Percentiles rank a stretch among this genome's conserved stretches.
Conservation (phyloP, 805 yeast genomes). For the Saturnispora saitoi region DNA sequence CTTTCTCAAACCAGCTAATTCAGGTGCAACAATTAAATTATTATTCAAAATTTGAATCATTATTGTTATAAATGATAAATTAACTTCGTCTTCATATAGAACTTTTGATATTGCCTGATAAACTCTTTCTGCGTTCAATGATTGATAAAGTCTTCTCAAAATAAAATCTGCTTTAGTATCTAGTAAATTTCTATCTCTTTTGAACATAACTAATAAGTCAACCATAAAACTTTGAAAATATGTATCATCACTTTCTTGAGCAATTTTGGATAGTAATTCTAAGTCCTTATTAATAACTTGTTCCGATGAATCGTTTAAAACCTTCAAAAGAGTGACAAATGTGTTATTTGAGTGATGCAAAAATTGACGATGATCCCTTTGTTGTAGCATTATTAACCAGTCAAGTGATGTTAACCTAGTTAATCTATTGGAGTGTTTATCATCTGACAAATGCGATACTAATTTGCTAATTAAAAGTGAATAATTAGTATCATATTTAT, state of each 20-base stretch:
- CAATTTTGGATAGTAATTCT: slow-evolving; percentile 62
- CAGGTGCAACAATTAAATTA: slow-evolving; percentile 79
- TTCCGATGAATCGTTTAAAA: slow-evolving; percentile 61
- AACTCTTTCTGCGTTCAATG: slow-evolving; percentile 74
- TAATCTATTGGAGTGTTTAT: slow-evolving; percentile 23
- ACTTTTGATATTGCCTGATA: slow-evolving; percentile 75
- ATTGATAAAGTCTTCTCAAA: slow-evolving; percentile 71
- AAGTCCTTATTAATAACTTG: slow-evolving; percentile 69
- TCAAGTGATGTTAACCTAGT: slow-evolving; percentile 79
- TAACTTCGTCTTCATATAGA: slow-evolving; percentile 45
- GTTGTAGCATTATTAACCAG: slow-evolving; percentile 80
- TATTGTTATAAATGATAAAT: slow-evolving; percentile 62
- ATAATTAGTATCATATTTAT: slow-evolving; percentile 33
- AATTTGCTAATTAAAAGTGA: slow-evolving; percentile 61
- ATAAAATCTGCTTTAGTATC: slow-evolving; percentile 76
- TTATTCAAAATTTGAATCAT: slow-evolving; percentile 84
- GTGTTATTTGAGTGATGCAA: slow-evolving; percentile 52
- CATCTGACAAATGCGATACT: slow-evolving; percentile 40
- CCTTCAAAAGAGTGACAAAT: slow-evolving; percentile 67
- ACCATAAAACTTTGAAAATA: slow-evolving; percentile 70
- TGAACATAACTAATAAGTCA: slow-evolving; percentile 61
- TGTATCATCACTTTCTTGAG: slow-evolving; percentile 61
- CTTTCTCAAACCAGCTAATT: slow-evolving; percentile 59
- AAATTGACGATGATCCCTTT: slow-evolving; percentile 52
- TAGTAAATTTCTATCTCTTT: slow-evolving; percentile 56